A percentile compares a stretch with the other conserved stretches of the same genome.
Evolutionary conservation across 2,329 filamentous ascomycete species (phyloP).

Genomic region (Clonostachys sp.): DNA sequence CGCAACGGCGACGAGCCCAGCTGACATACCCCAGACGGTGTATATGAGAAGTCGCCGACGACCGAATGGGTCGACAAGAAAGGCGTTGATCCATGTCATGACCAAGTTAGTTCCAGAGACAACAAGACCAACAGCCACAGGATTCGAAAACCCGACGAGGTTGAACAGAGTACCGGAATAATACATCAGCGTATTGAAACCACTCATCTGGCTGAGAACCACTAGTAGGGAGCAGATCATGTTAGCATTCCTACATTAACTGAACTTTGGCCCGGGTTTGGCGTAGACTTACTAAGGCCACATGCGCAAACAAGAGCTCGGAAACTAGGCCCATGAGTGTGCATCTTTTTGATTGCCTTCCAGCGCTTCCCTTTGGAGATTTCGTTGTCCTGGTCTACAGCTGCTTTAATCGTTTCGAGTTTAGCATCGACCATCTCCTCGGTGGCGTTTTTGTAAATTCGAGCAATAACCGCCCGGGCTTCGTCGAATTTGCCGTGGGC

Average conservation of each 20-base stretch:
- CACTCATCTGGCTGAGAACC: constrained; percentile 21
- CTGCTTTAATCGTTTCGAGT: constrained; percentile 10
- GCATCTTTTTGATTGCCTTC: constrained; percentile 14
- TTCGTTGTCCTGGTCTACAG: too few relatives aligned
- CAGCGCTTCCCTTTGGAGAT: too few relatives aligned
- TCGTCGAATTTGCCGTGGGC: constrained; percentile 20
- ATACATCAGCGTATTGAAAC: constrained; percentile 8
- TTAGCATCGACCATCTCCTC: constrained; percentile 20
- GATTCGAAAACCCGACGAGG: constrained; percentile 44
- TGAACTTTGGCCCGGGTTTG: too few relatives aligned
- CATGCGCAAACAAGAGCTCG: constrained; percentile 26
- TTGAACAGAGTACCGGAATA: constrained; percentile 4
- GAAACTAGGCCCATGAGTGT: constrained; percentile 24
- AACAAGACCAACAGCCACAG: constrained; percentile 37
- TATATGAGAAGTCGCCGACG: constrained; percentile 37
- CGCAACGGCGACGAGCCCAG: constrained; percentile 32
- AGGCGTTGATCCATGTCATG: constrained; percentile 41
- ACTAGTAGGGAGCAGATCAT: too few relatives aligned
- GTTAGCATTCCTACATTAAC: too few relatives aligned
- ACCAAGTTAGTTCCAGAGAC: constrained; percentile 41
- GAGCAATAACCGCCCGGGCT: background rate
- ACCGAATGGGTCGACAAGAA: constrained; percentile 37
- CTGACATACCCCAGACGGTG: constrained; percentile 37
- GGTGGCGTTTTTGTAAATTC: constrained; percentile 11
- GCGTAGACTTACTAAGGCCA: background rate